phyloP scores from a whole-genome alignment of 2,329 filamentous ascomycete genomes.

The Hypocrella siamensis region DNA sequence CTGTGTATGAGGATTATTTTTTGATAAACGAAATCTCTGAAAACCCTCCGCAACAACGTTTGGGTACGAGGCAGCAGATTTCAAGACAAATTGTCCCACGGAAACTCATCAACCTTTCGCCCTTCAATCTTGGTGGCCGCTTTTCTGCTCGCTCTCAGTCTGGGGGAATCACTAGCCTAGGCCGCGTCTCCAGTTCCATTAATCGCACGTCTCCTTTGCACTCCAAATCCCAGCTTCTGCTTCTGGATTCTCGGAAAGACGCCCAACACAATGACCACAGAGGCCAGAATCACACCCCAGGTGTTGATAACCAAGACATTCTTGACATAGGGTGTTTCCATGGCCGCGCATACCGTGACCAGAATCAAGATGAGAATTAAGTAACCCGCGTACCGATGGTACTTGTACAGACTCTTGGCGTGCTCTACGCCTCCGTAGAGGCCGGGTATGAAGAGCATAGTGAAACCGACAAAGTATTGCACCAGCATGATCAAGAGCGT shows the following conservation, averaged over 20 bases:
- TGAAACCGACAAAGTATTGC: slow-evolving; percentile 67
- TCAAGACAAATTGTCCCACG: too few relatives aligned
- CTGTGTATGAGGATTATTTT: too few relatives aligned
- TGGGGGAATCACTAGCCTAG: background rate
- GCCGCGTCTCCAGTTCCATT: background rate
- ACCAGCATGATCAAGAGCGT: slow-evolving; percentile 54
- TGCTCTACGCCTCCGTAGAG: slow-evolving; percentile 66
- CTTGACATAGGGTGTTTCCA: slow-evolving; percentile 58
- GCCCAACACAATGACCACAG: slow-evolving; percentile 52
- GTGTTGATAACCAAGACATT: slow-evolving; percentile 54
- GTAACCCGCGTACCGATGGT: slow-evolving; percentile 71
- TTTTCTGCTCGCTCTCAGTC: too few relatives aligned
- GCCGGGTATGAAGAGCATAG: slow-evolving; percentile 60
- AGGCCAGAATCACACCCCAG: slow-evolving; percentile 58
- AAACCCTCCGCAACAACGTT: too few relatives aligned
- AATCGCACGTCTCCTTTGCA: background rate
- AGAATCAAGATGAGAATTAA: slow-evolving; percentile 53
- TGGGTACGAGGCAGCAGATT: too few relatives aligned
- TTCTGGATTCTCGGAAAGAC: slow-evolving; percentile 66
- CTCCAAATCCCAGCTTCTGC: slow-evolving; percentile 37
- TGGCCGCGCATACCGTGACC: slow-evolving; percentile 59
- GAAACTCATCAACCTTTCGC: too few relatives aligned
- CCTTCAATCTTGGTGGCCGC: too few relatives aligned
- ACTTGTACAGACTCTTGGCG: slow-evolving; percentile 79
- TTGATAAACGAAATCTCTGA: too few relatives aligned